Evolutionary conservation across 345 rosid species (phyloP).

Genomic region (Hibiscus mutabilis): DNA sequence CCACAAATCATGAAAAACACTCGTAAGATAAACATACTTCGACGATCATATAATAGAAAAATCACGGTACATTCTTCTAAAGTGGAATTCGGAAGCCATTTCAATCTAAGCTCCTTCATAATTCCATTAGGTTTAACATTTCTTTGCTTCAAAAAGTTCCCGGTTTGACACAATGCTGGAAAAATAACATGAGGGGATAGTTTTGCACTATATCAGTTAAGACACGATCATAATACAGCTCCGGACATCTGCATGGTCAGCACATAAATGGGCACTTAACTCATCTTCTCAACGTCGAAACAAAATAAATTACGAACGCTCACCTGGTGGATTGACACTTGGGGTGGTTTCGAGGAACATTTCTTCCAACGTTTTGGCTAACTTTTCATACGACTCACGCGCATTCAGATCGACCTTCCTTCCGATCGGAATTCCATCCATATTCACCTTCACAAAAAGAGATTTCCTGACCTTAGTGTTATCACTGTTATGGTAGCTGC

Average conservation of each 20-base stretch:
- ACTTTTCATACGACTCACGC: slow-evolving; percentile 58
- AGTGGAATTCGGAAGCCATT: neutral
- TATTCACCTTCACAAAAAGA: slow-evolving; percentile 76
- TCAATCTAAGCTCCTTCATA: too few relatives aligned
- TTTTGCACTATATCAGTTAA: too few relatives aligned
- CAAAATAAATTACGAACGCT: slow-evolving; percentile 22
- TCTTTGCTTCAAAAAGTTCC: too few relatives aligned
- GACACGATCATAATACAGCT: neutral
- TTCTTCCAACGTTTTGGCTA: slow-evolving; percentile 59
- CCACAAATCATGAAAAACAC: slow-evolving; percentile 5
- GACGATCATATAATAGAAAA: neutral
- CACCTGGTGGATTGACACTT: slow-evolving; percentile 25
- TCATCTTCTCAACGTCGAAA: neutral
- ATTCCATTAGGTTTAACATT: too few relatives aligned
- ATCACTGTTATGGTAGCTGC: slow-evolving; percentile 18
- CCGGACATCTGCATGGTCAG: neutral
- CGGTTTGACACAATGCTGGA: neutral
- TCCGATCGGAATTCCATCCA: slow-evolving; percentile 95
- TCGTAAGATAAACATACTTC: neutral
- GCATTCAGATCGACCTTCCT: slow-evolving; percentile 77
- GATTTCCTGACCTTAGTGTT: slow-evolving; percentile 37
- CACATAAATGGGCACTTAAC: slow-evolving; percentile 4
- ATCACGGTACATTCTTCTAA: neutral
- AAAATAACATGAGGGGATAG: too few relatives aligned
- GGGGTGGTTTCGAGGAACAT: slow-evolving; percentile 56